These are phyloP conservation scores for Tetracladium marchalianum DNA, from an alignment of 495 filamentous ascomycete genomes.

Conservation along the genomic window DNA sequence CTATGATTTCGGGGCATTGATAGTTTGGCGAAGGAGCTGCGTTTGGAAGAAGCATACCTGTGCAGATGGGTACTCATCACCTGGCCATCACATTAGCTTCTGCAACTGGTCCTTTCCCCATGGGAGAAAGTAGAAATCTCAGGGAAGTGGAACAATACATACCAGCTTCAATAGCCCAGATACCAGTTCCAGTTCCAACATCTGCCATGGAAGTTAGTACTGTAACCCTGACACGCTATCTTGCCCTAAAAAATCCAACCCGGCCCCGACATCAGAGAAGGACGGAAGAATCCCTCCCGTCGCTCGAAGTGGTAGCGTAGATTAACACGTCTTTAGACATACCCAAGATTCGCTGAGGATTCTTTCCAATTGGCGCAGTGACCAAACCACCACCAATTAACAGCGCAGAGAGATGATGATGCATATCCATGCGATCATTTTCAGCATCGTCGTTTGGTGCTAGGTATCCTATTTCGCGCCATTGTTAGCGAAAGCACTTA, in stretches of 20 bases:
- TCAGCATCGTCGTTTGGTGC: background rate
- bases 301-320: no score
- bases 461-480: no score
- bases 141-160: background rate
- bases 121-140: no score
- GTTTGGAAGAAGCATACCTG: background rate
- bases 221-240: no score
- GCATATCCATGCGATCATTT: constrained; percentile 6
- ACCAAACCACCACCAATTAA: constrained; percentile 4
- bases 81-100: background rate
- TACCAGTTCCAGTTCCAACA: constrained; percentile 6
- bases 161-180: constrained; percentile 5
- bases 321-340: no score
- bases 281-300: no score
- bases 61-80: background rate
- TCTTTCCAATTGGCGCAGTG: constrained; percentile 17
- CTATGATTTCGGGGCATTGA: no score
- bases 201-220: constrained; percentile 4
- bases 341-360: constrained; percentile 21
- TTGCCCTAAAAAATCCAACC: no score
- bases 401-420: background rate
- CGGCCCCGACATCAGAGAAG: no score
- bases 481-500: no score
- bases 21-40: no score
- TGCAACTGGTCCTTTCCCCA: no score